Percentiles rank a stretch among this genome's conserved stretches.
These are phyloP conservation scores for Biscogniauxia marginata DNA, from an alignment of 2,329 filamentous ascomycete genomes.

Conservation along the genomic window DNA sequence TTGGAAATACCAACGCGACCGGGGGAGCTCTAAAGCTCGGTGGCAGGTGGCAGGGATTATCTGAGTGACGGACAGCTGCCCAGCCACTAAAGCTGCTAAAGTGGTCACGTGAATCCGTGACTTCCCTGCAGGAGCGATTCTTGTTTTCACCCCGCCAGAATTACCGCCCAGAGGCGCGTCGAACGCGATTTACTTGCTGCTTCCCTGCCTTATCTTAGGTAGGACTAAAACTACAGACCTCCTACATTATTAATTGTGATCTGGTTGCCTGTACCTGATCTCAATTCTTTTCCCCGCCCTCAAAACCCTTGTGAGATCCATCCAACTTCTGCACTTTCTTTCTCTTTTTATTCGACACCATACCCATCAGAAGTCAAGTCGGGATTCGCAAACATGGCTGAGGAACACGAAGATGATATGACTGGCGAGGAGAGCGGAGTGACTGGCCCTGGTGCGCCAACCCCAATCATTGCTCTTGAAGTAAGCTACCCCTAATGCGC, in stretches of 20 bases:
- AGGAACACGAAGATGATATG: constrained; percentile 68
- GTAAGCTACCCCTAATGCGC: constrained; percentile 47
- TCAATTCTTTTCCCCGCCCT: background rate
- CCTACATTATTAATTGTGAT: no score
- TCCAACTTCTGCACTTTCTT: background rate
- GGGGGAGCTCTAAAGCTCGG: constrained; percentile 1
- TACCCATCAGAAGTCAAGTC: no score
- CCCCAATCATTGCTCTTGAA: constrained; percentile 81
- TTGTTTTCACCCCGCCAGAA: constrained; percentile 24
- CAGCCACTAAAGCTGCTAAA: constrained; percentile 2
- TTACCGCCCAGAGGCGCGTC: constrained; percentile 23
- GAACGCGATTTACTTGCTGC: constrained; percentile 4
- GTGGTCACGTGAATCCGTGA: constrained; percentile 30
- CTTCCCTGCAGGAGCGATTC: constrained; percentile 10
- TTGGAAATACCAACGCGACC: constrained; percentile 10
- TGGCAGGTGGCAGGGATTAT: background rate
- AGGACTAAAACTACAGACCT: background rate
- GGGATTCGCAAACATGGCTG: constrained; percentile 35
- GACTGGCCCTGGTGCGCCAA: constrained; percentile 88
- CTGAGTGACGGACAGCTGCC: background rate
- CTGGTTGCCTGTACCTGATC: background rate
- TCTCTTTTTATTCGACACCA: background rate
- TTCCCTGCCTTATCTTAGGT: background rate
- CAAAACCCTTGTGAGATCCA: background rate
- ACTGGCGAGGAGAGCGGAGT: constrained; percentile 67